A percentile compares a stretch with the other conserved stretches of the same genome.
Conservation (phyloP, 2,329 filamentous ascomycete species). For the Fusarium domesticum region DNA sequence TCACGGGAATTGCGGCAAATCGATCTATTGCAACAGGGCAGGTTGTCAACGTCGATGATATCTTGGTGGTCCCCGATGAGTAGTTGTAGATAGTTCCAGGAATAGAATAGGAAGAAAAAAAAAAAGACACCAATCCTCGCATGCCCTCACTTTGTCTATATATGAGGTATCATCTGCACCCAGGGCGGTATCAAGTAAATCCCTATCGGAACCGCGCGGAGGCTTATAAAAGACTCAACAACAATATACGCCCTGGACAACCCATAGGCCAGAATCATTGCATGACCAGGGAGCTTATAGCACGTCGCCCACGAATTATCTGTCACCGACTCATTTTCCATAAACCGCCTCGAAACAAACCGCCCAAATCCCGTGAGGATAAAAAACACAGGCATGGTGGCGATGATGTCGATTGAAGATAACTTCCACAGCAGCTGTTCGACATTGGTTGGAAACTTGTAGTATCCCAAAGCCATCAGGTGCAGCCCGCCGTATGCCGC, state of each 20-base stretch:
- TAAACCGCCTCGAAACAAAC: background rate
- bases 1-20: conserved; percentile 60
- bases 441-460: background rate
- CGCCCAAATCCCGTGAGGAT: conserved; percentile 2
- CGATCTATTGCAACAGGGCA: conserved; percentile 55
- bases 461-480: background rate
- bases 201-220: conserved; percentile 2
- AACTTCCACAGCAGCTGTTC: conserved; percentile 6
- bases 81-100: too few relatives aligned
- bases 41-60: conserved; percentile 54
- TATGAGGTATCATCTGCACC: conserved; percentile 6
- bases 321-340: conserved; percentile 2
- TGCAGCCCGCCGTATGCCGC: conserved; percentile 7
- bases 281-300: conserved; percentile 6
- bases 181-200: conserved; percentile 6
- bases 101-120: too few relatives aligned
- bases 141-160: conserved; percentile 1
- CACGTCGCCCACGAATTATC: conserved; percentile 4
- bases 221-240: conserved; percentile 5
- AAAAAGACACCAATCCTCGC: too few relatives aligned
- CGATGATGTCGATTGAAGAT: conserved; percentile 2
- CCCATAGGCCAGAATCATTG: conserved; percentile 3
- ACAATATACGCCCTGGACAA: conserved; percentile 6
- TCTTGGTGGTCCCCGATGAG: conserved; percentile 30
- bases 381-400: conserved; percentile 3